Evolutionary conservation across 148 eudicot species (phyloP).

Genomic region (Chenopodium album): DNA sequence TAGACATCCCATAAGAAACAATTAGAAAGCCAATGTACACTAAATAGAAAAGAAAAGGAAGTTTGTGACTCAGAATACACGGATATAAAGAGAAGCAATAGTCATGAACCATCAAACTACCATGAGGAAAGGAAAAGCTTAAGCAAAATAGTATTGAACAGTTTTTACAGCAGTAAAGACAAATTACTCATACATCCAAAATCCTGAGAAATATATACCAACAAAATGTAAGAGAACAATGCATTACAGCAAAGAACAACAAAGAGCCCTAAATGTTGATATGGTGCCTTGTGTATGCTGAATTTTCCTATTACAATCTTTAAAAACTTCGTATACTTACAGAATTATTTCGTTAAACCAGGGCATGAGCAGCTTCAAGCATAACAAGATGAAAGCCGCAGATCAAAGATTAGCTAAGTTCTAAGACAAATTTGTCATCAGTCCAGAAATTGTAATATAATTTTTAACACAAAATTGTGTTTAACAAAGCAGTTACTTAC

Average conservation of each 20-base stretch:
- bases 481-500: not conserved
- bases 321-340: not conserved
- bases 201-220: not conserved
- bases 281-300: not conserved
- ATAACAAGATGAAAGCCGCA: not conserved
- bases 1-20: constrained; percentile 29
- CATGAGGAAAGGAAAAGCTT: not conserved
- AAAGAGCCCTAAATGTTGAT: not conserved
- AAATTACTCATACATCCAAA: not conserved
- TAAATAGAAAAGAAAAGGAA: not conserved
- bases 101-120: not conserved
- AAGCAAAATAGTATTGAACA: not conserved
- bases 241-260: not conserved
- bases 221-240: not conserved
- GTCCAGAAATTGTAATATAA: not conserved
- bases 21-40: not conserved
- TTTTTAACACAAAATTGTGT: not conserved
- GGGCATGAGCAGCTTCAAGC: not conserved
- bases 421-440: not conserved
- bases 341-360: not conserved
- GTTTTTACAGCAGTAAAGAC: not conserved
- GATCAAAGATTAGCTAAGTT: not conserved
- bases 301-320: not conserved
- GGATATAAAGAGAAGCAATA: not conserved
- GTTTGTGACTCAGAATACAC: not conserved